Conservation (phyloP, 106 monocot species). For the Apostasia ramifera region DNA sequence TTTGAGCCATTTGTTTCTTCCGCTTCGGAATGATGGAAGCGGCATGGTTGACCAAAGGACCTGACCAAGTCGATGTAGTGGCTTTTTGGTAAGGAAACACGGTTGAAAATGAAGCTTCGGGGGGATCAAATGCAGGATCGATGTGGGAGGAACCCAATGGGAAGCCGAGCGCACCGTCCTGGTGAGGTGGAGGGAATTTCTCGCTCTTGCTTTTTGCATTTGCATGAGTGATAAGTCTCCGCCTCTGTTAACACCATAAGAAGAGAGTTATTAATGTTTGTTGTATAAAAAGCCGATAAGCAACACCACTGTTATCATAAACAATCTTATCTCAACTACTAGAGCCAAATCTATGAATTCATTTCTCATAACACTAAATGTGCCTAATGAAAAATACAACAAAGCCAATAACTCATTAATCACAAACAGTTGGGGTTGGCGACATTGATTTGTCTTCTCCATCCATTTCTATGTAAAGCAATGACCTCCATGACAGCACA, state of each 20-base stretch:
- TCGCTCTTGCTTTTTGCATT: constrained; percentile 97
- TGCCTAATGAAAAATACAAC: too few species aligned
- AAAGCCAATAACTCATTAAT: too few species aligned
- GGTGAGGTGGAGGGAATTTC: constrained; percentile 92
- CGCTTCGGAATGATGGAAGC: neutral
- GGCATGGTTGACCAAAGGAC: neutral
- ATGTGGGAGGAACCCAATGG: constrained; percentile 68
- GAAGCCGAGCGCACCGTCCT: constrained; percentile 78
- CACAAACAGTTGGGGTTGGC: too few species aligned
- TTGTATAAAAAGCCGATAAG: too few species aligned
- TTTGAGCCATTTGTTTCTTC: neutral
- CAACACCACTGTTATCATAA: too few species aligned
- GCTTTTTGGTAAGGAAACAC: constrained; percentile 36
- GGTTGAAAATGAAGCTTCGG: constrained; percentile 52
- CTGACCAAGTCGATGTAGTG: constrained; percentile 1
- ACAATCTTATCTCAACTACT: too few species aligned
- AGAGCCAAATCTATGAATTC: too few species aligned
- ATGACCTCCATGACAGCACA: too few species aligned
- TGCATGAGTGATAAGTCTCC: constrained; percentile 66
- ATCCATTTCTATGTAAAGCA: too few species aligned
- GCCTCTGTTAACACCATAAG: constrained; percentile 27
- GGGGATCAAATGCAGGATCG: constrained; percentile 41
- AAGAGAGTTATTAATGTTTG: too few species aligned
- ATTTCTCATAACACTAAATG: too few species aligned
- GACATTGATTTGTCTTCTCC: too few species aligned